Evolutionary conservation across 768 basidiomycete genomes (phyloP).

Genomic region (Mycena vitilis): DNA sequence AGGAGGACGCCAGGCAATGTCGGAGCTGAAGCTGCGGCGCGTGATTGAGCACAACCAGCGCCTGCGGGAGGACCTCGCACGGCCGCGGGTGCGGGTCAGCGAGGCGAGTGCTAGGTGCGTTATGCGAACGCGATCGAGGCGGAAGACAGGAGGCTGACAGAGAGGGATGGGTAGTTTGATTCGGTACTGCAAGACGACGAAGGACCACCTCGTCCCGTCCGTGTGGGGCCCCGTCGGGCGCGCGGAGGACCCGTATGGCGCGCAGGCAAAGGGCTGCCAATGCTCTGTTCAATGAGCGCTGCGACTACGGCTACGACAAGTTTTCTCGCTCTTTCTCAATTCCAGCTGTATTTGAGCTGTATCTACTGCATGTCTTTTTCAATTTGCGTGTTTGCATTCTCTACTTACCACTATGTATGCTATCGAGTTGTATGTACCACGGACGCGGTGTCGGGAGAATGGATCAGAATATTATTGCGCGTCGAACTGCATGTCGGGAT

Average conservation of each 20-base stretch:
- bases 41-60: constrained; percentile 95
- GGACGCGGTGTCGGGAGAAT: background rate
- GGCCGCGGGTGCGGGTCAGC: constrained; percentile 89
- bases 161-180: constrained; percentile 74
- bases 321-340: background rate
- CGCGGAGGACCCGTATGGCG: constrained; percentile 90
- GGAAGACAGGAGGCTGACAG: constrained; percentile 8
- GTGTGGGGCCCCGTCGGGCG: constrained; percentile 97
- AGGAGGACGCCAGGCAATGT: constrained; percentile 89
- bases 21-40: constrained; percentile 94
- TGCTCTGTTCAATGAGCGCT: constrained; percentile 68
- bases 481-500: too few relatives aligned
- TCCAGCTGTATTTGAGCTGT: background rate
- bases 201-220: constrained; percentile 78
- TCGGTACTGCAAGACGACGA: constrained; percentile 73
- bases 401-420: constrained; percentile 15
- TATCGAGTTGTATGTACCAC: background rate
- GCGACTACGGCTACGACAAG: background rate
- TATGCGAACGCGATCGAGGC: background rate
- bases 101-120: constrained; percentile 90
- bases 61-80: constrained; percentile 86
- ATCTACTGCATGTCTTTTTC: constrained; percentile 9
- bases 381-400: background rate
- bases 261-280: constrained; percentile 63
- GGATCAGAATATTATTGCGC: too few relatives aligned